phyloP scores from a whole-genome alignment of 1,284 basidiomycete species.

The Pseudozyma pruni region DNA sequence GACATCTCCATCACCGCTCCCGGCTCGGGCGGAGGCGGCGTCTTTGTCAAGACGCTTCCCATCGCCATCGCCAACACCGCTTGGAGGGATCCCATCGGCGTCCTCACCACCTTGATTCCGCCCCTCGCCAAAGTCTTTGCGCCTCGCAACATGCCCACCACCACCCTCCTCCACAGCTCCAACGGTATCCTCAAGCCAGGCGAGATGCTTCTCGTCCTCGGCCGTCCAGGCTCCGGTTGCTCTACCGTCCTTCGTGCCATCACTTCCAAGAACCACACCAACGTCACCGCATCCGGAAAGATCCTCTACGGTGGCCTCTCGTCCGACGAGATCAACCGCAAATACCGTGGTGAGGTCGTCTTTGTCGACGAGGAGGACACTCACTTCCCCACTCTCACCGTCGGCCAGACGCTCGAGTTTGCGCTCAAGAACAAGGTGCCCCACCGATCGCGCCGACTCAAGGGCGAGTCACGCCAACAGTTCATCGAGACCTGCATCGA shows the following conservation, averaged over 20 bases:
- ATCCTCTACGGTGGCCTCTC: conserved; percentile 55
- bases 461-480: conserved; percentile 35
- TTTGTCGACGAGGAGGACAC: conserved; percentile 53
- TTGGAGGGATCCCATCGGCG: conserved; percentile 48
- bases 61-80: conserved; percentile 55
- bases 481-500: conserved; percentile 56
- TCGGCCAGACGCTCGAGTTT: conserved; percentile 56
- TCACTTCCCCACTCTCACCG: conserved; percentile 60
- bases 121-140: conserved; percentile 30
- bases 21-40: conserved; percentile 43
- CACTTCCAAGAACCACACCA: conserved; percentile 49
- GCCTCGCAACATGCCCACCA: conserved; percentile 32
- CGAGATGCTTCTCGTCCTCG: conserved; percentile 62
- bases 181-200: conserved; percentile 55
- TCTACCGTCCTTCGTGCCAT: conserved; percentile 53
- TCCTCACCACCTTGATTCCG: conserved; percentile 49
- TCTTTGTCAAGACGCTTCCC: conserved; percentile 60
- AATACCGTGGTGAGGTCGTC: conserved; percentile 56
- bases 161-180: conserved; percentile 37
- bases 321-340: conserved; percentile 38
- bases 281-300: conserved; percentile 43
- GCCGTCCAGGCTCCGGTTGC: conserved; percentile 59
- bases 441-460: conserved; percentile 24
- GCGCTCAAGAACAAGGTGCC: conserved; percentile 59
- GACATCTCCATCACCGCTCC: conserved; percentile 52